phyloP scores from a whole-genome alignment of 257 asterid genomes.

The Fraxinus quadrangulata region DNA sequence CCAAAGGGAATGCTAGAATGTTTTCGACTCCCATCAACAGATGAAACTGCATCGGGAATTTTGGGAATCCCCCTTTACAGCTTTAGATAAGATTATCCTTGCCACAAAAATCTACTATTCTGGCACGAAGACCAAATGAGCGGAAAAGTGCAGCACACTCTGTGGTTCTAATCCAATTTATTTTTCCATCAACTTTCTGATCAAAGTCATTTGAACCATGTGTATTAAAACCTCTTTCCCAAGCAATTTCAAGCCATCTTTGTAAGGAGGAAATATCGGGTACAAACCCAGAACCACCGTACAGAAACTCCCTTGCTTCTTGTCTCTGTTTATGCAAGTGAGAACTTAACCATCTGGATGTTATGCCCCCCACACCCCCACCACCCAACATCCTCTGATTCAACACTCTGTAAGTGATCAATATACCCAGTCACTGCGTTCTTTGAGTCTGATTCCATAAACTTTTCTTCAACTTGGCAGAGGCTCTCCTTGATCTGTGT shows the following conservation, averaged over 20 bases:
- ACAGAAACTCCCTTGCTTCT: conserved; percentile 60
- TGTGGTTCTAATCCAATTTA: conserved; percentile 86
- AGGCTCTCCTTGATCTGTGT: conserved; percentile 45
- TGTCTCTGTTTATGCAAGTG: conserved; percentile 63
- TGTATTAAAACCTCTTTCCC: conserved; percentile 78
- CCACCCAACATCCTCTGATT: conserved; percentile 66
- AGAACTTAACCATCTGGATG: conserved; percentile 93
- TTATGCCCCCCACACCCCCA: conserved; percentile 99
- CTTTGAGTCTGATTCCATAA: conserved; percentile 66
- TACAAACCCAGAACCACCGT: conserved; percentile 81
- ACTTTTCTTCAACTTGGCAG: conserved; percentile 47
- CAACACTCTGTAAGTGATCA: conserved; percentile 72
- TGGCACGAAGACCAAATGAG: conserved; percentile 84
- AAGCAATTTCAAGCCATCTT: conserved; percentile 86
- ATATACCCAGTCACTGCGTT: conserved; percentile 54
- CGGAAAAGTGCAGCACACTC: conserved; percentile 92
- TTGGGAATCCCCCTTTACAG: conserved; percentile 37
- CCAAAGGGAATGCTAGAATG: conserved; percentile 28
- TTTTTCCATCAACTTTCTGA: conserved; percentile 60
- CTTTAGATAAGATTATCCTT: conserved; percentile 23
- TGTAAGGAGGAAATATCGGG: conserved; percentile 78
- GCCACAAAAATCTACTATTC: conserved; percentile 71
- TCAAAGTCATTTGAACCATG: conserved; percentile 69
- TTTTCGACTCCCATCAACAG: conserved; percentile 25
- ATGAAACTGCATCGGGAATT: conserved; percentile 23